These are phyloP conservation scores for Pichia sporocuriosa DNA, from an alignment of 805 yeast species.

Conservation along the genomic window DNA sequence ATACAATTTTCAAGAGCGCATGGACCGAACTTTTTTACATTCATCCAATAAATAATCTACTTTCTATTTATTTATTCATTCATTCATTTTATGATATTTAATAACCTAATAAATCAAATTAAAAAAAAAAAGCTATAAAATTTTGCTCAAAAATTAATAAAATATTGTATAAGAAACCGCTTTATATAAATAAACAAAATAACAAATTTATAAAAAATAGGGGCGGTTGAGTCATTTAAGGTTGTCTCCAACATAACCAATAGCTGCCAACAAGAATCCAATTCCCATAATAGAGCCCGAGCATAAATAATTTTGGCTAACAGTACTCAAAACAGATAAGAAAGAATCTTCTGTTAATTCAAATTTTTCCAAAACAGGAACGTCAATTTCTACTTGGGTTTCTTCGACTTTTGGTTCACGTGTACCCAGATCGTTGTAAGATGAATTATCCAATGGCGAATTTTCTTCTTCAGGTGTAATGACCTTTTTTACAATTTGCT, in stretches of 20 bases:
- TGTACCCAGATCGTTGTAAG: conserved; percentile 36
- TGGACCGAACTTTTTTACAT: too few species aligned
- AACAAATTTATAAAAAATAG: too few species aligned
- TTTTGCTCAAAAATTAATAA: too few species aligned
- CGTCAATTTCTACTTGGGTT: conserved; percentile 33
- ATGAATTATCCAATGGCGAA: conserved; percentile 40
- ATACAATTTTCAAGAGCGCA: too few species aligned
- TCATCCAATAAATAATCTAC: too few species aligned
- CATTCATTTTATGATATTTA: too few species aligned
- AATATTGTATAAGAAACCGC: too few species aligned
- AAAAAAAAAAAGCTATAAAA: too few species aligned
- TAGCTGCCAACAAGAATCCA: conserved; percentile 41
- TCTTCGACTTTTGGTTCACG: conserved; percentile 20
- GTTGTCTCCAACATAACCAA: conserved; percentile 55
- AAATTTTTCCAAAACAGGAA: conserved; percentile 16
- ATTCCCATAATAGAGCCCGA: conserved; percentile 38
- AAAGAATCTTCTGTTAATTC: conserved; percentile 36
- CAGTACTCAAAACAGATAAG: conserved; percentile 25
- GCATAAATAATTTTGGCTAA: conserved; percentile 33
- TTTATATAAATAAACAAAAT: not conserved
- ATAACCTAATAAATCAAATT: too few species aligned
- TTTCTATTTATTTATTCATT: not conserved
- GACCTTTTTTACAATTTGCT: conserved; percentile 21
- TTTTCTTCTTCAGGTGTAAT: conserved; percentile 24
- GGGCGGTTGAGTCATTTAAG: conserved; percentile 15